Conservation (phyloP, 148 eudicot species). For the Euryodendron excelsum region DNA sequence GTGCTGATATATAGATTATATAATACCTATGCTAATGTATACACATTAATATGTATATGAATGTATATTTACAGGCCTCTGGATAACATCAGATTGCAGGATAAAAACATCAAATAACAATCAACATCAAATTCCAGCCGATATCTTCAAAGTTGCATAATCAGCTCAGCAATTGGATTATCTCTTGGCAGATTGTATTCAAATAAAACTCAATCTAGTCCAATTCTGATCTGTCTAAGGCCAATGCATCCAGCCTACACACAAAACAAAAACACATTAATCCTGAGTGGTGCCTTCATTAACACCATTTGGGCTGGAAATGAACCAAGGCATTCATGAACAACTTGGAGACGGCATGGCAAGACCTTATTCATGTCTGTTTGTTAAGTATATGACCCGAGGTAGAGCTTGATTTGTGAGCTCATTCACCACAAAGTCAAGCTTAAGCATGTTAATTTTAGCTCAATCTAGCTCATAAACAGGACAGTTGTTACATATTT, state of each 20-base stretch:
- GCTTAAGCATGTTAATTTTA: not conserved
- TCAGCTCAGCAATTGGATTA: not conserved
- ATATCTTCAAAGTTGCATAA: no score
- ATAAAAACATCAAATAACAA: not conserved
- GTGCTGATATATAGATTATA: no score
- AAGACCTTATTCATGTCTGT: not conserved
- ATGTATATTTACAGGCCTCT: not conserved
- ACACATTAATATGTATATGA: no score
- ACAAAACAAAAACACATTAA: not conserved
- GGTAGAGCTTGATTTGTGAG: not conserved
- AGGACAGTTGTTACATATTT: not conserved
- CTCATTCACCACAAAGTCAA: not conserved
- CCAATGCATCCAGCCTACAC: not conserved
- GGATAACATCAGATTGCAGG: not conserved
- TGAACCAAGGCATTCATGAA: not conserved
- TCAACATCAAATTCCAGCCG: not conserved
- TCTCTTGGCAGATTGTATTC: not conserved
- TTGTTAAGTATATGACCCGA: not conserved
- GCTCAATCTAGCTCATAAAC: not conserved
- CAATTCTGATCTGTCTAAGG: not conserved
- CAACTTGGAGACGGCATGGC: no score
- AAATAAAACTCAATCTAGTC: not conserved
- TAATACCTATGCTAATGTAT: no score
- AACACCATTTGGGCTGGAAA: not conserved
- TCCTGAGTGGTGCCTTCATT: not conserved